Base-by-base conservation (phyloP, 2,329 filamentous ascomycete genomes). In the Ceratocystis ficicola region DNA sequence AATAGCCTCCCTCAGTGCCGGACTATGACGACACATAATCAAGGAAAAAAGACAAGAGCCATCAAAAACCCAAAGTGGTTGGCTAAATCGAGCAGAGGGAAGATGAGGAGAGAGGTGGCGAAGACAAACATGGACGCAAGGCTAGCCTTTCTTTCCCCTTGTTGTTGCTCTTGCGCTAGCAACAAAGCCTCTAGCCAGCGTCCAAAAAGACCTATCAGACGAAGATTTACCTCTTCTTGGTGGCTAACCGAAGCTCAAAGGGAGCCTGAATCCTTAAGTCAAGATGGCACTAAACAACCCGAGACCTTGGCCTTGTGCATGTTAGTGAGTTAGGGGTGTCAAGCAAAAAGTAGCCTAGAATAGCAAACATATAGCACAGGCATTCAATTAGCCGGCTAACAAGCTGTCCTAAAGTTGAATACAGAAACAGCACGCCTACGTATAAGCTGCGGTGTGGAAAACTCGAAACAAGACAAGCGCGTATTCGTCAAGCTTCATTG, bases 251-350 rank as follows among this genome's bases (percentile, higher is more conserved):
- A 50, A 22, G n/a, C 7, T 50, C 46, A 22, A 50, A 50, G 17
- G 46, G 10, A 50, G 12, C 17, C 20, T 20, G 46, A 50, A 50
- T 50, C 46, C 46, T 57, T 6, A 57, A 57, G 52, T 28, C 30
- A 30, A 32, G 52, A 57, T 57, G 52, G 52, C 22, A 57, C 52
- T 57, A 57, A 30, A 32, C 52, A 57, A 22, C 22, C 52, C 52
- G 52, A 57, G 22, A 57, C 30, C 52, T 57, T 15, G 52, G 25
- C 52, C 12, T 7, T 17, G 44, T 50, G 46, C 22, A 50, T 20
- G 17, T 48, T 50, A 50, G 46, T 20, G n/a, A 50, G 46, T 50
- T 50, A n/a, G 20, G 44, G 20, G 44, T 48, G 17, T 48, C 20
- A 20, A 48, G 44, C 7, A 20, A 50, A 50, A 50, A 22, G 46